Base-by-base conservation (phyloP, 129 eudicot genomes). In the Lactuca sativa region DNA sequence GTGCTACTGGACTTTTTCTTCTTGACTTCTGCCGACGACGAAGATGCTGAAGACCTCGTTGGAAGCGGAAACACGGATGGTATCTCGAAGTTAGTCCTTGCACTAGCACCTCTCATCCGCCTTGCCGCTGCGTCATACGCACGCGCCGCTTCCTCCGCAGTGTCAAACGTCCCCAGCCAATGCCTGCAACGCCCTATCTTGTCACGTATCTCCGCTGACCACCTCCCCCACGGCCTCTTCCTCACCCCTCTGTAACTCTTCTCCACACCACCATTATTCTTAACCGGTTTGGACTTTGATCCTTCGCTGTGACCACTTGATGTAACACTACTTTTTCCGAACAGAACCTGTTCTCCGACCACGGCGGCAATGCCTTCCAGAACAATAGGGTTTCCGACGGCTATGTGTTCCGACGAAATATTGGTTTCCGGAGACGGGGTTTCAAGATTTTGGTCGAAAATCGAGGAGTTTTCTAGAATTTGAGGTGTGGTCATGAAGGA, bases 141-240 rank as follows among this genome's bases (percentile, higher is more conserved):
- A 52, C 90, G 93, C 34, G 97, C 97, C 14, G 95, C 97, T 49
- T 91, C 95, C 53, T 91, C 95, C 33, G 95, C 85, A 4, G 97
- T 88, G 74, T 91, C 97, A 38, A 91, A 91, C 0, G 97, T 91
- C 10, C 97, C 97, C 2, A 91, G 80, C 97, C 97, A 91, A 81
- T 91, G 97, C 2, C 97, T 44, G 81, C 97, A 91, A 81, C 84
- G 74, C 47, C 97, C 97, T 31, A 91, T 81, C 1, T 87, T 72
- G 81, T 91, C 96, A 9, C 97, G 87, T 65, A 91, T 91, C 95
- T 91, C 97, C 34, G 97, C 97, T n/a, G 95, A 88, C 90, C 86
- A 91, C 82, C 97, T 71, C 63, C 96, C 97, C 97, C 97, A 91
- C 4, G 97, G 96, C 80, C 97, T 55, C 81, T 84, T 88, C 44